These are phyloP conservation scores for Dryas alaskensis DNA, from an alignment of 306 rosid genomes.

Conservation along the genomic window DNA sequence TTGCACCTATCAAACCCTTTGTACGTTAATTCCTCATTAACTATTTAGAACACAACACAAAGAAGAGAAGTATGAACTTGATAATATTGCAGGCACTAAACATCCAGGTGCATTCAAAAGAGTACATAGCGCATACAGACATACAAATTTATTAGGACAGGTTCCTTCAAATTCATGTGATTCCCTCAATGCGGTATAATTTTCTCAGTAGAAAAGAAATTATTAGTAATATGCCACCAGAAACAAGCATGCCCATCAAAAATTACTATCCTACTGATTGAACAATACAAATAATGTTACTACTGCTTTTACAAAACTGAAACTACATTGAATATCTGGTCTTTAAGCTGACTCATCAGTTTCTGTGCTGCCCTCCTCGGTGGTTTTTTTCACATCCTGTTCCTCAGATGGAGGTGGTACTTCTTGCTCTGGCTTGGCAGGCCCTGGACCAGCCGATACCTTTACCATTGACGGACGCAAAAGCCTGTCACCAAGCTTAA, in stretches of 20 bases:
- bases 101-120: background rate
- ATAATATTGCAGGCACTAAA: background rate
- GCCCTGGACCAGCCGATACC: conserved; percentile 98
- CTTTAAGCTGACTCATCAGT: conserved; percentile 42
- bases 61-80: background rate
- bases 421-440: conserved; percentile 55
- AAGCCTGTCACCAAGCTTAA: conserved; percentile 78
- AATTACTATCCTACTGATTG: conserved; percentile 24
- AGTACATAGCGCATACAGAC: background rate
- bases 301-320: conserved; percentile 47
- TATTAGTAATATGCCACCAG: conserved; percentile 26
- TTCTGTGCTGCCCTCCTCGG: conserved; percentile 32
- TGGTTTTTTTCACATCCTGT: conserved; percentile 37
- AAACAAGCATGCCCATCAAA: conserved; percentile 19
- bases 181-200: conserved; percentile 23
- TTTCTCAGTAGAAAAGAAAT: conserved; percentile 22
- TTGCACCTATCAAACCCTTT: too few species aligned
- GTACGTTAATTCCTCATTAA: too few species aligned
- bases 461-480: conserved; percentile 95
- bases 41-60: background rate
- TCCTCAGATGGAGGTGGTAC: conserved; percentile 43
- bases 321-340: conserved; percentile 22
- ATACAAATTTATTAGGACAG: background rate
- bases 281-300: conserved; percentile 18
- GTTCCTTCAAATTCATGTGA: background rate